Evolutionary conservation across 208 protist species (phyloP).

Genomic region (Trypanosoma avium): DNA sequence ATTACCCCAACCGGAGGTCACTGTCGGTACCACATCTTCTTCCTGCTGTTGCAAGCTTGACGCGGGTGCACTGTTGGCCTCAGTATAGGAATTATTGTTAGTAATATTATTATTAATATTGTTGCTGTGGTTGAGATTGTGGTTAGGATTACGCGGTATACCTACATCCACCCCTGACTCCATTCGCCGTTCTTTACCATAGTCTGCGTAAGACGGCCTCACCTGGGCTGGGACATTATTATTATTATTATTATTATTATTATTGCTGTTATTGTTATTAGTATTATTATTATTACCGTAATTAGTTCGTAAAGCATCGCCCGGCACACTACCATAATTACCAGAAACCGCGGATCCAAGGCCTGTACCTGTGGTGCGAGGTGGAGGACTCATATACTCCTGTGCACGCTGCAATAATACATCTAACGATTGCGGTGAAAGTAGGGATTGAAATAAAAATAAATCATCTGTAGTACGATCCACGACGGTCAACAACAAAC

Average conservation of each 20-base stretch:
- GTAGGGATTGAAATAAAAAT: constrained; percentile 47
- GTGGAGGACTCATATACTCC: constrained; percentile 30
- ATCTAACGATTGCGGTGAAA: constrained; percentile 39
- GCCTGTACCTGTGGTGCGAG: constrained; percentile 13
- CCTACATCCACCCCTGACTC: constrained; percentile 8
- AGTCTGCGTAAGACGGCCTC: constrained; percentile 24
- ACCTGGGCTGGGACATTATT: constrained; percentile 1
- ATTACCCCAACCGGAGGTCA: constrained; percentile 13
- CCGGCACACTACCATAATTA: constrained; percentile 21
- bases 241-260: constrained; percentile 2
- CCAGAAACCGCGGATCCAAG: constrained; percentile 16
- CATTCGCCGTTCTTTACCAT: constrained; percentile 18
- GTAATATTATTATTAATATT: too few relatives aligned
- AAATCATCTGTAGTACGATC: constrained; percentile 25
- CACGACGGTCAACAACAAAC: constrained; percentile 39
- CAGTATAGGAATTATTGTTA: constrained; percentile 16
- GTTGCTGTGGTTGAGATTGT: too few relatives aligned
- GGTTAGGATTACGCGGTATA: constrained; percentile 6
- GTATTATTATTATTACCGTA: constrained; percentile 13
- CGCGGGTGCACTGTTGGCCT: background rate
- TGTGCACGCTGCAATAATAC: constrained; percentile 43
- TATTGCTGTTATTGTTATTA: constrained; percentile 3
- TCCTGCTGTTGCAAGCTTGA: constrained; percentile 18
- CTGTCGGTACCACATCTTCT: constrained; percentile 13
- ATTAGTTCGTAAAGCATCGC: constrained; percentile 17